A percentile compares a stretch with the other conserved stretches of the same genome.
Evolutionary conservation across 2,329 filamentous ascomycete species (phyloP).

Genomic region (Neofusicoccum ribis): DNA sequence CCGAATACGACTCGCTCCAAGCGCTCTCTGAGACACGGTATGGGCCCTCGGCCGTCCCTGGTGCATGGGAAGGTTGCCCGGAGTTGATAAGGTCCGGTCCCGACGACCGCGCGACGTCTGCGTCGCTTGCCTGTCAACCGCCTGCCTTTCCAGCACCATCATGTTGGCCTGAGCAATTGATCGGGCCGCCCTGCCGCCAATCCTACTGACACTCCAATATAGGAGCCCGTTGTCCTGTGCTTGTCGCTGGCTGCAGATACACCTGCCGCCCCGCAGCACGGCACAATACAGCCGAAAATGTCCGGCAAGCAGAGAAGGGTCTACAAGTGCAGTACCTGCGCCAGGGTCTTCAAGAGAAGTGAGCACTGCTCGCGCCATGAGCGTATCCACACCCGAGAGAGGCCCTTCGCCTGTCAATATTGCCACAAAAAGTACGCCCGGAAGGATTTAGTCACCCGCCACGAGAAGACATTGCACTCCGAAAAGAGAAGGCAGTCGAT

Average conservation of each 20-base stretch:
- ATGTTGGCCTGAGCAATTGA: neutral
- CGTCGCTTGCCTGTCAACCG: neutral
- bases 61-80: neutral
- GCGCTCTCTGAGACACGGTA: conserved; percentile 10
- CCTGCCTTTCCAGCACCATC: neutral
- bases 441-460: conserved; percentile 40
- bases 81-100: conserved; percentile 4
- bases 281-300: neutral
- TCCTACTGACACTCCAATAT: neutral
- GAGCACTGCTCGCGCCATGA: conserved; percentile 40
- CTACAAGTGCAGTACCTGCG: conserved; percentile 32
- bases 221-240: neutral
- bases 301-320: conserved; percentile 11
- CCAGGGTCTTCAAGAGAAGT: conserved; percentile 34
- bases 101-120: conserved; percentile 10
- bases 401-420: conserved; percentile 35
- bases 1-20: neutral
- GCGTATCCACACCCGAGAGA: conserved; percentile 35
- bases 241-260: neutral
- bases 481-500: conserved; percentile 13
- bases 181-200: neutral
- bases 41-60: conserved; percentile 1
- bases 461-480: conserved; percentile 36
- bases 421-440: conserved; percentile 36
- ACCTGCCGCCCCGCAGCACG: neutral